A percentile compares a stretch with the other conserved stretches of the same genome.
phyloP scores from a whole-genome alignment of 345 rosid genomes.

The Schrenkiella parvula region DNA sequence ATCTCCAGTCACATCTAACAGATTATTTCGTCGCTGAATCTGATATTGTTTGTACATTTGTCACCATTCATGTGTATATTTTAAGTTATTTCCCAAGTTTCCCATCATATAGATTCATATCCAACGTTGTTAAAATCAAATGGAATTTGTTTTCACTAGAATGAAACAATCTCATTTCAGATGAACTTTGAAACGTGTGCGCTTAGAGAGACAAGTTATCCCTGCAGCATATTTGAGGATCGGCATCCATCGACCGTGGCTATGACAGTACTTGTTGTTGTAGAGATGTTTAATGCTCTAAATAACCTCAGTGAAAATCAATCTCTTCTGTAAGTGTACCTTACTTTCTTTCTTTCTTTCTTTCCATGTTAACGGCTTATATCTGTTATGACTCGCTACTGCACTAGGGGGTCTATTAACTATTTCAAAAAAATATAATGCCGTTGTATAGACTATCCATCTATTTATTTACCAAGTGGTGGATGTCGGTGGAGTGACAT shows the following conservation, averaged over 20 bases:
- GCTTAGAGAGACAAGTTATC: conserved; percentile 78
- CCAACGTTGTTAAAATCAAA: background rate
- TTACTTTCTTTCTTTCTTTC: conserved; percentile 1
- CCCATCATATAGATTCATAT: background rate
- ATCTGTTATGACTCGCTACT: background rate
- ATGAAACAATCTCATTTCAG: conserved; percentile 41
- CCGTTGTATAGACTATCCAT: background rate
- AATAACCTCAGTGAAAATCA: conserved; percentile 99
- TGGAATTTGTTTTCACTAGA: background rate
- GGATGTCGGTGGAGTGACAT: background rate
- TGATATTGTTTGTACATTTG: background rate
- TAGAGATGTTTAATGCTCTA: conserved; percentile 98
- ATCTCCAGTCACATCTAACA: background rate
- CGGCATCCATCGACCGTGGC: conserved; percentile 95
- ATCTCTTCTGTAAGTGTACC: conserved; percentile 76
- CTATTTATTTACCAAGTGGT: background rate
- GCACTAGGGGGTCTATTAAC: background rate
- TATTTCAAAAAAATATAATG: background rate
- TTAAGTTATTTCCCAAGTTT: background rate
- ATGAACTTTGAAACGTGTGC: conserved; percentile 91
- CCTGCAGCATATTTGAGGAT: conserved; percentile 91
- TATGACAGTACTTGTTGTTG: conserved; percentile 99
- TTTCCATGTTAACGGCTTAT: background rate
- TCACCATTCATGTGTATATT: conserved; percentile 4
- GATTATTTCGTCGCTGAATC: conserved; percentile 1